Evolutionary conservation across 169 alveolate genomes (phyloP).

Genomic region (Cryptosporidium meleagridis): DNA sequence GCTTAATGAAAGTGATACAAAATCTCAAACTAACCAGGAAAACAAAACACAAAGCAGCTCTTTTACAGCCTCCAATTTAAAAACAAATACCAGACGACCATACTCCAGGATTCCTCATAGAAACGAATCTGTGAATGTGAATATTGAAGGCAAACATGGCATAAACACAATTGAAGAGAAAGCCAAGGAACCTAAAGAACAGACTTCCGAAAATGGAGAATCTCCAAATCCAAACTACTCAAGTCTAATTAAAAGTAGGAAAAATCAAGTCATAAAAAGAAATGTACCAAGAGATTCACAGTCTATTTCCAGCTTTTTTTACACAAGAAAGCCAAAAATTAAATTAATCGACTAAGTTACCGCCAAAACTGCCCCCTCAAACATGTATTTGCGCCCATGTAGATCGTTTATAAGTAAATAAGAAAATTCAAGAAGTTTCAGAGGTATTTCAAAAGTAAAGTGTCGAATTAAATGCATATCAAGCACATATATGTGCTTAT

Average conservation of each 20-base stretch:
- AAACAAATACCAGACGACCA: not conserved
- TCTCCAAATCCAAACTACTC: slow-evolving; percentile 33
- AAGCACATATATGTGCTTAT: not conserved
- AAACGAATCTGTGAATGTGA: not conserved
- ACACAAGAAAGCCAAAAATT: slow-evolving; percentile 22
- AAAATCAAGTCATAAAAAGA: not conserved
- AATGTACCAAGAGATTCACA: slow-evolving; percentile 23
- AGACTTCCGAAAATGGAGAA: not conserved
- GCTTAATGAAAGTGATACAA: not conserved
- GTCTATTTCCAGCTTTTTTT: slow-evolving; percentile 52
- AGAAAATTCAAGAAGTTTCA: slow-evolving; percentile 19
- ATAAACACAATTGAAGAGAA: not conserved
- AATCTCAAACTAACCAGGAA: not conserved
- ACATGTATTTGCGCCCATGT: slow-evolving; percentile 36
- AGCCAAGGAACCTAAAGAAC: not conserved
- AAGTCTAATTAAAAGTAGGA: not conserved
- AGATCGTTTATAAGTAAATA: slow-evolving; percentile 46
- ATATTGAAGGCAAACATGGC: not conserved
- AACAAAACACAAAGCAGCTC: not conserved
- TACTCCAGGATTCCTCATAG: not conserved
- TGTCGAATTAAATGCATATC: not conserved
- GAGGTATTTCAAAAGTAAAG: not conserved
- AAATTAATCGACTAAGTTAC: slow-evolving; percentile 8
- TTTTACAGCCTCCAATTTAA: not conserved
- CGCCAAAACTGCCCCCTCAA: slow-evolving; percentile 21